Evolutionary conservation across 352 stramenopile species (phyloP).

Genomic region (Plasmopara muralis): DNA sequence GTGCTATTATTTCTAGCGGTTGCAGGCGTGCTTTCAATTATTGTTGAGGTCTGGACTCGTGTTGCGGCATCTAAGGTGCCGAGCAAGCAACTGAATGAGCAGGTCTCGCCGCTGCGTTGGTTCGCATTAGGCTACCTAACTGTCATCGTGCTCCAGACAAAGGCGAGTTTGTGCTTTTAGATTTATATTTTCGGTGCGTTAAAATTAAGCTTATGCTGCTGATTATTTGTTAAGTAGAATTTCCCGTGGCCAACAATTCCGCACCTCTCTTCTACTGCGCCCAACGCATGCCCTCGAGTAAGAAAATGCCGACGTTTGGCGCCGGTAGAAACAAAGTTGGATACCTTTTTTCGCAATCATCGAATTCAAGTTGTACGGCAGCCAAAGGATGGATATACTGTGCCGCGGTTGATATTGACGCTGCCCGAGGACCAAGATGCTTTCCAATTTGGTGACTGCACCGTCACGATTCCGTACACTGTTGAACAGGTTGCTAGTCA

Average conservation of each 20-base stretch:
- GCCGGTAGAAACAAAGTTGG: conserved; percentile 19
- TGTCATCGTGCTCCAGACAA: conserved; percentile 35
- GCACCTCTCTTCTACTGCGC: conserved; percentile 15
- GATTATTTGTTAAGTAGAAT: conserved; percentile 14
- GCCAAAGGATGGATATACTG: conserved; percentile 13
- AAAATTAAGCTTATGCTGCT: background rate
- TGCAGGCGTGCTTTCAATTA: conserved; percentile 5
- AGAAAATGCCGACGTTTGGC: conserved; percentile 9
- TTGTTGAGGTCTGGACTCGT: conserved; percentile 5
- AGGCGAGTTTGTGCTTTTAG: conserved; percentile 14
- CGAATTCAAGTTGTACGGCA: conserved; percentile 33
- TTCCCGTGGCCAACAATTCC: conserved; percentile 51
- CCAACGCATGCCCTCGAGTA: background rate
- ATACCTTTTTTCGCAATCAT: conserved; percentile 32
- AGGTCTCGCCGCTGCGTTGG: conserved; percentile 44
- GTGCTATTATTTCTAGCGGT: conserved; percentile 5
- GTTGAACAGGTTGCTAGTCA: conserved; percentile 44
- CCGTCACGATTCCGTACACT: conserved; percentile 40
- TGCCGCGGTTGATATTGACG: conserved; percentile 32
- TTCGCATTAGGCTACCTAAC: conserved; percentile 47
- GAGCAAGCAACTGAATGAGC: conserved; percentile 23
- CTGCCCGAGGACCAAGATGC: conserved; percentile 36
- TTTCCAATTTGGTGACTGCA: conserved; percentile 43
- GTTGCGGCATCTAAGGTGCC: background rate
- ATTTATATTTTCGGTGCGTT: background rate